These are phyloP conservation scores for Lachnellula subtilissima DNA, from an alignment of 2,329 filamentous ascomycete genomes.

Conservation along the genomic window DNA sequence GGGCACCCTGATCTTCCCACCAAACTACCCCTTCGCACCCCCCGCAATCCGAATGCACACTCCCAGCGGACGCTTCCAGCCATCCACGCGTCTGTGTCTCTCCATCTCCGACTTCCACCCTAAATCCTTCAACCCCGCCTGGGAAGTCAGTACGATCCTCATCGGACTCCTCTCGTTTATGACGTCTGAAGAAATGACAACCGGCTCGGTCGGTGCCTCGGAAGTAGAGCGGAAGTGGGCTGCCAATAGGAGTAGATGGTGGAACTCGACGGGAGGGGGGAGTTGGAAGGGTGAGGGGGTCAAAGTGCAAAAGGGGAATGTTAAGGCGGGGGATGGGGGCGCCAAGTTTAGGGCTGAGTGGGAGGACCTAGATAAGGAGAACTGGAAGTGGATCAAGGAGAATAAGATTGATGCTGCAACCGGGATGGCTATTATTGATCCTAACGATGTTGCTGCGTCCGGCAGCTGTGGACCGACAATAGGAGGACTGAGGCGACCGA, in stretches of 20 bases:
- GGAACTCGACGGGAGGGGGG: constrained; percentile 85
- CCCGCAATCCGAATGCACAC: constrained; percentile 99
- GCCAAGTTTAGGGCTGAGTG: constrained; percentile 86
- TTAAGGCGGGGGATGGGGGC: constrained; percentile 89
- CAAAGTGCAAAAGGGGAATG: constrained; percentile 60
- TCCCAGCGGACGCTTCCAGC: constrained; percentile 90
- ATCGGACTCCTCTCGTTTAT: constrained; percentile 95
- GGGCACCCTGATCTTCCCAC: constrained; percentile 92
- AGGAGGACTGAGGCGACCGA: constrained; percentile 59
- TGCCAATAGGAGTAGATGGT: constrained; percentile 80
- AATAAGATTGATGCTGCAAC: constrained; percentile 73
- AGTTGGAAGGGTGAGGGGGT: constrained; percentile 29
- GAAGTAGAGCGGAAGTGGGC: constrained; percentile 73
- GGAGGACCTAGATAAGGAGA: constrained; percentile 83
- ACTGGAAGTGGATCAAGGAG: constrained; percentile 86
- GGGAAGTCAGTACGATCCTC: constrained; percentile 95
- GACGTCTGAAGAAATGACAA: constrained; percentile 99
- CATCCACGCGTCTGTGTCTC: constrained; percentile 84
- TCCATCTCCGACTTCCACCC: constrained; percentile 98
- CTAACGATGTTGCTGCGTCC: constrained; percentile 40
- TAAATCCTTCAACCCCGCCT: constrained; percentile 95
- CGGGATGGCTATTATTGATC: constrained; percentile 55
- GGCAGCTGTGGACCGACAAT: constrained; percentile 52
- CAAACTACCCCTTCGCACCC: constrained; percentile 95
- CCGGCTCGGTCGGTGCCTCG: constrained; percentile 75